These are phyloP conservation scores for Hypomontagnella submonticulosa DNA, from an alignment of 495 filamentous ascomycete genomes.

Conservation along the genomic window DNA sequence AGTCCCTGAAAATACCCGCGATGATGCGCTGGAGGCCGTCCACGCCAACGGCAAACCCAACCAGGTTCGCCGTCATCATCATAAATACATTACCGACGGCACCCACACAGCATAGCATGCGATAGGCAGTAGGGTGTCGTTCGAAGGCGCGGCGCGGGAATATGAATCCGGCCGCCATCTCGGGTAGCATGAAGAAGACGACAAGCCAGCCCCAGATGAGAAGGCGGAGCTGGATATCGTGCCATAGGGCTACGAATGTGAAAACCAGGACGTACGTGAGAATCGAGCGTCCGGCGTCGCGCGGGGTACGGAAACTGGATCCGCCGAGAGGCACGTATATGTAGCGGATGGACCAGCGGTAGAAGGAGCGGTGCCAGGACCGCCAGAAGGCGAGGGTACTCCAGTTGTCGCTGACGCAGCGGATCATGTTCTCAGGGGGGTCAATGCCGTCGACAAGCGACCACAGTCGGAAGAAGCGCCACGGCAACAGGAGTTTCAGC, in stretches of 20 bases:
- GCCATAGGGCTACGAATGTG: conserved; percentile 98
- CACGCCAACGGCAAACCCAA: conserved; percentile 91
- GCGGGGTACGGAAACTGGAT: conserved; percentile 54
- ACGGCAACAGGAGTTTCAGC: conserved; percentile 96
- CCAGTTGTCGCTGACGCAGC: conserved; percentile 96
- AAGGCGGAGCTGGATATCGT: conserved; percentile 93
- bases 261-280: conserved; percentile 87
- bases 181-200: conserved; percentile 91
- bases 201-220: conserved; percentile 98
- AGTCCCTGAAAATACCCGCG: conserved; percentile 76
- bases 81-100: conserved; percentile 88
- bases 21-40: conserved; percentile 86
- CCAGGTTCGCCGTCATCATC: conserved; percentile 96
- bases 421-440: conserved; percentile 97
- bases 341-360: conserved; percentile 93
- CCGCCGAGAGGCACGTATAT: conserved; percentile 94
- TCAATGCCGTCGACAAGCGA: conserved; percentile 88
- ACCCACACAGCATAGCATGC: conserved; percentile 84
- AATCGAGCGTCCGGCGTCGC: conserved; percentile 57
- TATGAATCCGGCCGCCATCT: conserved; percentile 73
- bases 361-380: conserved; percentile 92
- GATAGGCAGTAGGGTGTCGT: conserved; percentile 72
- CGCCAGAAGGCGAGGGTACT: conserved; percentile 95
- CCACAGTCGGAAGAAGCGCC: conserved; percentile 98
- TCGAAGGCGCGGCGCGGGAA: conserved; percentile 81